Percentiles rank a stretch among this genome's conserved stretches.
phyloP scores from a whole-genome alignment of 768 basidiomycete genomes.

The Omphalotus guepiniiformis region DNA sequence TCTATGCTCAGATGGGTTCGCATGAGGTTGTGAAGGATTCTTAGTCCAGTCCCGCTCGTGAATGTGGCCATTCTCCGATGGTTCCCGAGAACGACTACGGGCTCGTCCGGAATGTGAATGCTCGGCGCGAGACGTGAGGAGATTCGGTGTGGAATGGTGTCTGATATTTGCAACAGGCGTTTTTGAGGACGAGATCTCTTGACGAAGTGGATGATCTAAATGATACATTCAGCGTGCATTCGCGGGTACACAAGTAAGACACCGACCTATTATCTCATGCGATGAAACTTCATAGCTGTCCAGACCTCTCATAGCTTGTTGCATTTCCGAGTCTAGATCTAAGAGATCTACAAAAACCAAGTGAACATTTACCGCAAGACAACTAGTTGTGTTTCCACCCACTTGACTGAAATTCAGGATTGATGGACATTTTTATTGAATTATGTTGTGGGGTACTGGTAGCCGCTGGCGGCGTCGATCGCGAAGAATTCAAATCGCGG shows the following conservation, averaged over 20 bases:
- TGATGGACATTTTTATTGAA: conserved; percentile 50
- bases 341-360: conserved; percentile 45
- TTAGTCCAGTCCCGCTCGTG: conserved; percentile 49
- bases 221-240: no score
- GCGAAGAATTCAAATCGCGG: conserved; percentile 34
- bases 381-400: conserved; percentile 15
- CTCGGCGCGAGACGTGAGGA: no score
- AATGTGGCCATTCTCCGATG: conserved; percentile 1
- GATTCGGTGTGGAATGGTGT: no score
- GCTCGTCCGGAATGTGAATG: no score
- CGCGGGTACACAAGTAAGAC: conserved; percentile 3
- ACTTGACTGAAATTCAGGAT: conserved; percentile 56
- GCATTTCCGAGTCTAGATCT: conserved; percentile 72
- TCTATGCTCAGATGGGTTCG: conserved; percentile 18
- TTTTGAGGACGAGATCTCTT: no score
- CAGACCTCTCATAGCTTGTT: conserved; percentile 51
- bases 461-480: conserved; percentile 41
- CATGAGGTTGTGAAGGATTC: conserved; percentile 14
- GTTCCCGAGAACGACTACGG: conserved; percentile 2
- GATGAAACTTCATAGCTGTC: conserved; percentile 47
- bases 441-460: conserved; percentile 53
- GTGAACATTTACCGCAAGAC: neutral
- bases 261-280: neutral
- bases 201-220: no score
- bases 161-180: no score